Evolutionary conservation across 495 filamentous ascomycete species (phyloP).

Genomic region (Eremomyces bilateralis): DNA sequence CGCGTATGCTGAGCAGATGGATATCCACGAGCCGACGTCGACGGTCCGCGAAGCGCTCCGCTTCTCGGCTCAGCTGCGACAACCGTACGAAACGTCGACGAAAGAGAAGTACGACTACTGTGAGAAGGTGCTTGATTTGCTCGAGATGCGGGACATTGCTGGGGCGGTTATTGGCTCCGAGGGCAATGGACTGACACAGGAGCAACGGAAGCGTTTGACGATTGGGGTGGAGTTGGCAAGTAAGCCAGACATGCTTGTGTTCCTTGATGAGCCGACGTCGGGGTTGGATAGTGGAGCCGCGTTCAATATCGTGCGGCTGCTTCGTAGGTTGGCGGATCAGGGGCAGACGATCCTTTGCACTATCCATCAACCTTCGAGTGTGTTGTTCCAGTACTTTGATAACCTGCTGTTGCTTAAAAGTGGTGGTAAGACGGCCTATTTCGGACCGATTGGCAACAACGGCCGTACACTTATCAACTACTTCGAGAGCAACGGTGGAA

Average conservation of each 20-base stretch:
- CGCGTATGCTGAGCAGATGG: conserved; percentile 39
- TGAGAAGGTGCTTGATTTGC: conserved; percentile 32
- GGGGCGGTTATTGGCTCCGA: conserved; percentile 27
- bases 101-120: conserved; percentile 39
- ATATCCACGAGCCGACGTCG: conserved; percentile 33
- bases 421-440: conserved; percentile 53
- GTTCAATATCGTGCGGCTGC: conserved; percentile 40
- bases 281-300: conserved; percentile 43
- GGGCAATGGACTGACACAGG: conserved; percentile 32
- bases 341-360: conserved; percentile 53
- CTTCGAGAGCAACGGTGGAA: conserved; percentile 40
- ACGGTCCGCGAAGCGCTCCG: conserved; percentile 41
- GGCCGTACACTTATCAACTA: conserved; percentile 35
- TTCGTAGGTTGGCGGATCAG: conserved; percentile 39
- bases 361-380: conserved; percentile 55
- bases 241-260: conserved; percentile 46
- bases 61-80: conserved; percentile 36
- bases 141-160: conserved; percentile 28
- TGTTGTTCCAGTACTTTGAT: conserved; percentile 57
- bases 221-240: conserved; percentile 48
- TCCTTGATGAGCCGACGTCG: conserved; percentile 60
- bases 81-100: conserved; percentile 25
- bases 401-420: conserved; percentile 42
- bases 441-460: conserved; percentile 37
- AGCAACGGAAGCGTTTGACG: conserved; percentile 42